Evolutionary conservation across 2,329 filamentous ascomycete species (phyloP), one percentile per base, ranked within the genome.

Genomic region (Penicillium sp.): DNA sequence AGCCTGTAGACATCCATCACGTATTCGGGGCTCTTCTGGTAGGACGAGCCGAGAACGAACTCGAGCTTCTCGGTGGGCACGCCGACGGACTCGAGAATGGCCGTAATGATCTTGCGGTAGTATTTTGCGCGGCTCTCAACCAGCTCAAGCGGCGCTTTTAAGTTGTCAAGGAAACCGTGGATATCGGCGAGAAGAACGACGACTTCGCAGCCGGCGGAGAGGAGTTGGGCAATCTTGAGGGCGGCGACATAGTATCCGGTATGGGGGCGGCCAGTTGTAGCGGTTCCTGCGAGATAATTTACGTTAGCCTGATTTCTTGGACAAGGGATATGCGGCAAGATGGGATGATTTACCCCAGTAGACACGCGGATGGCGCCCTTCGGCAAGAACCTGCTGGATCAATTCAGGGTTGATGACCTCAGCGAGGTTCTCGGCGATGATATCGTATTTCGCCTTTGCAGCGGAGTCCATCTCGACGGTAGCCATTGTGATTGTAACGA

Each of bases 1-100:
- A 98, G 76, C 73, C 90, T 88, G 80, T 93, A 94, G 38, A 96
- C 80, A 75, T 98, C 94, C 91, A 97, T 95, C 63, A 89, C 87
- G 80, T 97, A 98, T 47, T 88, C 64, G 78, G 86, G 56, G 21
- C 41, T 68, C 49, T 66, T 68, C 75, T 97, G 93, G 86, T 96
- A 97, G 54, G 86, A 89, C 71, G 89, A 93, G 13, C 94, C 95
- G 1, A 91, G 84, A 23, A 97, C 89, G 71, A 98, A 97, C 66
- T 89, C 85, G 49, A 98, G 85, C 73, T 90, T 89, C 66, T 91
- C 87, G 60, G 91, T 90, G 45, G 90, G 85, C 11, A 97, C 92
- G 51, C 90, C 89, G 41, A 96, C 90, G 1, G 93, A 86, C 72
- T 90, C 83, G 47, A 96, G 86, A 55, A 94, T 84, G 3, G 89